Conservation (phyloP, 2,329 filamentous ascomycete species). For the Calonectria multiphialidica region DNA sequence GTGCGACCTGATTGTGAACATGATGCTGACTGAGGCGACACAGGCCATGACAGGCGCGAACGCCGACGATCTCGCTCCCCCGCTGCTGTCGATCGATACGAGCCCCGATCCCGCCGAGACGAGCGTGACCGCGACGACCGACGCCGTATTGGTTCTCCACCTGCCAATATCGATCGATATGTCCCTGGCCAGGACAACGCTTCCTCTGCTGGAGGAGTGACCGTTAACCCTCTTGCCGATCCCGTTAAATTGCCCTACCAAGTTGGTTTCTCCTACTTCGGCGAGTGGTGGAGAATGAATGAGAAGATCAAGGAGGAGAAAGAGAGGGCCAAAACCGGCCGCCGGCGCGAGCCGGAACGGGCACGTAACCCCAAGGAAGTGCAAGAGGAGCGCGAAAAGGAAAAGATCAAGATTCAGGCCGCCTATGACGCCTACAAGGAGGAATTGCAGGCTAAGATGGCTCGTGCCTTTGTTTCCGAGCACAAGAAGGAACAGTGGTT, state of each 20-base stretch:
- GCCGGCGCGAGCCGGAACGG: constrained; percentile 73
- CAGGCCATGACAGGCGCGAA: constrained; percentile 71
- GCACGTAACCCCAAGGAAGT: constrained; percentile 73
- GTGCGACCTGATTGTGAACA: not conserved
- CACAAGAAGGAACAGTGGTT: constrained; percentile 99
- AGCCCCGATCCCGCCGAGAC: constrained; percentile 77
- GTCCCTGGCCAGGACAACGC: constrained; percentile 77
- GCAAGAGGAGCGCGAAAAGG: constrained; percentile 81
- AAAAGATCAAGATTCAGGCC: constrained; percentile 81
- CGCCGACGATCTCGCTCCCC: constrained; percentile 78
- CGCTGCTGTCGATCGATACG: constrained; percentile 79
- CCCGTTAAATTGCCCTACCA: constrained; percentile 81
- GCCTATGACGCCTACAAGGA: constrained; percentile 77
- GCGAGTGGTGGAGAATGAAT: constrained; percentile 88
- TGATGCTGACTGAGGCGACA: constrained; percentile 9
- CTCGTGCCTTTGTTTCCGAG: constrained; percentile 87
- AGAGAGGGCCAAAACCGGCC: constrained; percentile 77
- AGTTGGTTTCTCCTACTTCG: constrained; percentile 87
- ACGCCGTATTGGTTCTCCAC: constrained; percentile 71
- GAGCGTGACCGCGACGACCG: constrained; percentile 74
- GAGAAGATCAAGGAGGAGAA: constrained; percentile 87
- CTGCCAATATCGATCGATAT: constrained; percentile 86
- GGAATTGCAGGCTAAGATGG: constrained; percentile 81
- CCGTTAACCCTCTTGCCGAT: constrained; percentile 77
- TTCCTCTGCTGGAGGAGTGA: constrained; percentile 53